Percentiles rank a stretch among this genome's conserved stretches.
phyloP scores from a whole-genome alignment of 2,329 filamentous ascomycete genomes.

The Talaromyces sp. region DNA sequence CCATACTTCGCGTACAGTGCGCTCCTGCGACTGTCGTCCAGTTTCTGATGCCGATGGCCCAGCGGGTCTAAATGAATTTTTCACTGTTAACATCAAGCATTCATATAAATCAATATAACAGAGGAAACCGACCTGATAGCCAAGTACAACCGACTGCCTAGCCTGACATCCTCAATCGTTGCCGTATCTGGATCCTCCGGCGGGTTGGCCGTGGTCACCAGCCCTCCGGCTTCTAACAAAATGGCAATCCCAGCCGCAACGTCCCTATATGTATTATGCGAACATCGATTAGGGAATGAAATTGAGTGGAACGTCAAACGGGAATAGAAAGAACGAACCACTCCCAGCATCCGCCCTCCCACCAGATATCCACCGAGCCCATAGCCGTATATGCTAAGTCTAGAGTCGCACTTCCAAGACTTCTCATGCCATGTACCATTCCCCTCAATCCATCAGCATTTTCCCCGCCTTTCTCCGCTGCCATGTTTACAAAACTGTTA shows the following conservation, averaged over 20 bases:
- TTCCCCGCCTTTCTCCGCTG: conserved; percentile 56
- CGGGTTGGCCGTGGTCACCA: conserved; percentile 69
- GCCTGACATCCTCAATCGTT: conserved; percentile 53
- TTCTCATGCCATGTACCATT: conserved; percentile 73
- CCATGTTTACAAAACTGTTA: conserved; percentile 71
- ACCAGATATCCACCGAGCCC: conserved; percentile 74
- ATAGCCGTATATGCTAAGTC: conserved; percentile 71
- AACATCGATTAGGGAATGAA: neutral
- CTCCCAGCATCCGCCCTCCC: conserved; percentile 77
- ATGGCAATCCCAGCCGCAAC: conserved; percentile 71
- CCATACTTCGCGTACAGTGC: conserved; percentile 69
- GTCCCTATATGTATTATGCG: conserved; percentile 45
- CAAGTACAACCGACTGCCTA: conserved; percentile 66
- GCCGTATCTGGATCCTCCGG: conserved; percentile 54
- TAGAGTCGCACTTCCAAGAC: conserved; percentile 66
- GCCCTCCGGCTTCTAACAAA: conserved; percentile 65
- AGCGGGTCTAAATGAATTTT: conserved; percentile 53
- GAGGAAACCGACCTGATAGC: conserved; percentile 53
- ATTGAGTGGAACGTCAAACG: neutral
- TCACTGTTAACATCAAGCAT: neutral
- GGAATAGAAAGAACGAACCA: conserved; percentile 47
- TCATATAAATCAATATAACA: neutral
- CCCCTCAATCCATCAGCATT: conserved; percentile 59
- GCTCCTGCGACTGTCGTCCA: conserved; percentile 62
- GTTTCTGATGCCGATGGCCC: conserved; percentile 58